Evolutionary conservation across 2,329 filamentous ascomycete genomes (phyloP).

Genomic region (Neonectria neomacrospora): DNA sequence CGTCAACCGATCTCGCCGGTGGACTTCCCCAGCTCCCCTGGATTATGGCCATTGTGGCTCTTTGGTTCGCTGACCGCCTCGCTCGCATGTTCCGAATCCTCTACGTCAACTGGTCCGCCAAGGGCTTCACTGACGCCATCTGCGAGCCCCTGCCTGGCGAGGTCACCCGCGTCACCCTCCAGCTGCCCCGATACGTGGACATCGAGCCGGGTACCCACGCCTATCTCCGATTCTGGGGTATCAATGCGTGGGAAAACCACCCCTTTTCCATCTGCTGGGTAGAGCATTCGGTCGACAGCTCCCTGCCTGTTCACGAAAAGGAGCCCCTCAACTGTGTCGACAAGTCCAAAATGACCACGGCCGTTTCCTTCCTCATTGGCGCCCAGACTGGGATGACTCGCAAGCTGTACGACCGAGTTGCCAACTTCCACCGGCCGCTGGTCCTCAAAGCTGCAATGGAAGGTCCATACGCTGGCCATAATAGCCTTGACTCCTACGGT

Average conservation of each 20-base stretch:
- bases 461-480: slow-evolving; percentile 87
- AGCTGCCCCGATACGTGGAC: slow-evolving; percentile 72
- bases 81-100: slow-evolving; percentile 71
- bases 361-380: slow-evolving; percentile 85
- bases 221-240: slow-evolving; percentile 75
- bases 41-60: slow-evolving; percentile 76
- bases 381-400: slow-evolving; percentile 90
- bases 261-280: slow-evolving; percentile 85
- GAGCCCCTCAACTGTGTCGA: slow-evolving; percentile 52
- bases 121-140: slow-evolving; percentile 70
- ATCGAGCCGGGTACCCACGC: slow-evolving; percentile 78
- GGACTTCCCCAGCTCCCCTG: slow-evolving; percentile 78
- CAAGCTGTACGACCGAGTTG: slow-evolving; percentile 78
- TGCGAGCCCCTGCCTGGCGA: slow-evolving; percentile 77
- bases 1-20: slow-evolving; percentile 71
- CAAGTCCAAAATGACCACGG: slow-evolving; percentile 59
- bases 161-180: slow-evolving; percentile 75
- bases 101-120: slow-evolving; percentile 72
- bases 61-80: slow-evolving; percentile 81
- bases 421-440: slow-evolving; percentile 63
- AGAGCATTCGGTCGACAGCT: slow-evolving; percentile 60
- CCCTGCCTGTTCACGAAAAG: slow-evolving; percentile 55
- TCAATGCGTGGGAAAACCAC: slow-evolving; percentile 78
- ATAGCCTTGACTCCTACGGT: slow-evolving; percentile 91
- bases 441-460: slow-evolving; percentile 81